phyloP scores from a whole-genome alignment of 129 eudicot genomes.

The Flaveria sonorensis region DNA sequence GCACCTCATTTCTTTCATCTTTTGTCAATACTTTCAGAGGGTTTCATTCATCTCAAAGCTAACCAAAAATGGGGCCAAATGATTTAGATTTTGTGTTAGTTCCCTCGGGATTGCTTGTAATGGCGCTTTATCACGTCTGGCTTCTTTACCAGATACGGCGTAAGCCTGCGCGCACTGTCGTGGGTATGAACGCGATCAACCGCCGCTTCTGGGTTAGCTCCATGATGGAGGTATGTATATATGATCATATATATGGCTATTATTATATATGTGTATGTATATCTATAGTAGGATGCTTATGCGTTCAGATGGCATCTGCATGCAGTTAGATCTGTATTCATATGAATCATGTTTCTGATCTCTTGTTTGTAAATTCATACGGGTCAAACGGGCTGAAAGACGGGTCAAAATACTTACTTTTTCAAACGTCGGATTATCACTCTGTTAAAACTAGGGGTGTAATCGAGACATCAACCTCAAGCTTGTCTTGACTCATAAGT shows the following conservation, averaged over 20 bases:
- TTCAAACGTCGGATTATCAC: no score
- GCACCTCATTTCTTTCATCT: slow-evolving; percentile 16
- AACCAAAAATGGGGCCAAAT: slow-evolving; percentile 49
- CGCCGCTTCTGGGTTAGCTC: slow-evolving; percentile 83
- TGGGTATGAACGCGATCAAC: slow-evolving; percentile 79
- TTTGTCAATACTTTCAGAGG: neutral
- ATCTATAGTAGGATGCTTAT: no score
- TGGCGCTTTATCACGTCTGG: slow-evolving; percentile 76
- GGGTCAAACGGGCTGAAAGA: no score
- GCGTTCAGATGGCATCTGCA: no score
- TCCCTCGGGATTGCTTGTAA: slow-evolving; percentile 57
- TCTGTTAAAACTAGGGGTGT: no score
- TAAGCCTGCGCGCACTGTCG: slow-evolving; percentile 58
- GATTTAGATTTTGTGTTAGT: slow-evolving; percentile 66
- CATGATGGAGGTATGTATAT: slow-evolving; percentile 73
- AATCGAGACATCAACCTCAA: no score
- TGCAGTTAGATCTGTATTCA: no score
- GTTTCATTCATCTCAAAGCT: neutral
- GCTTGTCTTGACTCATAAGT: no score
- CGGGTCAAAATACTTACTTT: no score
- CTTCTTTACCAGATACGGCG: slow-evolving; percentile 51
- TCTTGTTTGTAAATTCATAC: no score
- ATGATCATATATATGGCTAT: neutral
- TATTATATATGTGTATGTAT: no score
- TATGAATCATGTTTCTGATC: no score